Percentiles rank a stretch among this genome's conserved stretches.
Conservation (phyloP, 2,329 filamentous ascomycete species). For the Lachnellula occidentalis region DNA sequence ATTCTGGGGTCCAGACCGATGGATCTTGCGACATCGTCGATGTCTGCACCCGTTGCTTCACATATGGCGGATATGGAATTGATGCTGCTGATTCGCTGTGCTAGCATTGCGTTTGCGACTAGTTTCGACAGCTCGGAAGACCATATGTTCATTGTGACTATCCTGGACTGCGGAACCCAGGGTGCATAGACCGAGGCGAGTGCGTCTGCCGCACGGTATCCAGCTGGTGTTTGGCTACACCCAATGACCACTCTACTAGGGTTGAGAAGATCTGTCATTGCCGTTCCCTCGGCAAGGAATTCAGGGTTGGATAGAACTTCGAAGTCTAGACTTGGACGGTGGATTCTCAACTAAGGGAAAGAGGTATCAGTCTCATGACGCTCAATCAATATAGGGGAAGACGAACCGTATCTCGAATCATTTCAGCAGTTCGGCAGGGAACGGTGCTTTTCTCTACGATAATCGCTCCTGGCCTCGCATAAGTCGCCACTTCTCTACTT, state of each 20-base stretch:
- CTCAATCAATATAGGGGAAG: neutral
- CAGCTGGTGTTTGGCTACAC: slow-evolving; percentile 54
- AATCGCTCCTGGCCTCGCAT: slow-evolving; percentile 62
- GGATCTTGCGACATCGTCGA: slow-evolving; percentile 64
- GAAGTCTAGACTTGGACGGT: slow-evolving; percentile 60
- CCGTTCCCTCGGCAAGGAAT: slow-evolving; percentile 73
- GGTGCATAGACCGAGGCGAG: slow-evolving; percentile 62
- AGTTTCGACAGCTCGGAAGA: slow-evolving; percentile 76
- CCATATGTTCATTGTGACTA: slow-evolving; percentile 69
- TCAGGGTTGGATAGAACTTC: slow-evolving; percentile 78
- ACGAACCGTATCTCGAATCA: slow-evolving; percentile 61
- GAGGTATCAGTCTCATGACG: neutral
- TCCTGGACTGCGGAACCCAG: slow-evolving; percentile 63
- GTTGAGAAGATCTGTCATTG: slow-evolving; percentile 62
- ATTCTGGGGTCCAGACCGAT: slow-evolving; percentile 68
- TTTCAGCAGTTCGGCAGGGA: slow-evolving; percentile 67
- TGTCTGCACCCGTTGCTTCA: slow-evolving; percentile 68
- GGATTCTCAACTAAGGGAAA: slow-evolving; percentile 43
- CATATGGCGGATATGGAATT: slow-evolving; percentile 78
- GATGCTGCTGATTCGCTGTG: slow-evolving; percentile 75
- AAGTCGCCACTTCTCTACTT: slow-evolving; percentile 59
- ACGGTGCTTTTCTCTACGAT: slow-evolving; percentile 81
- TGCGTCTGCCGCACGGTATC: slow-evolving; percentile 55
- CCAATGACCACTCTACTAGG: slow-evolving; percentile 75
- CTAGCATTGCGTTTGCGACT: slow-evolving; percentile 73